Evolutionary conservation across 2,329 filamentous ascomycete species (phyloP), one percentile per base, ranked within the genome.

Genomic region (Trichoderma guizhouense): DNA sequence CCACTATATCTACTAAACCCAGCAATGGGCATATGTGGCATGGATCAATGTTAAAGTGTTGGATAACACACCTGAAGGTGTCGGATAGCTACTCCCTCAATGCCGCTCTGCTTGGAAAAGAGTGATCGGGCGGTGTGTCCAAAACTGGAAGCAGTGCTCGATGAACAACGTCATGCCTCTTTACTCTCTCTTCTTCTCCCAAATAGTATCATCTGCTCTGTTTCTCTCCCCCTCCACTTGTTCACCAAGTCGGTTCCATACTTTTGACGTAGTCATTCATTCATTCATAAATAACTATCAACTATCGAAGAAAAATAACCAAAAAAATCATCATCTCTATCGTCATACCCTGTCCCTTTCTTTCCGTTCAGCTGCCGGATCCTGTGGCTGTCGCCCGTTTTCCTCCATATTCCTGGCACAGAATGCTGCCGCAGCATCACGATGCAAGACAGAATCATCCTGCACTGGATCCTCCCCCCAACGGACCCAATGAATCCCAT

Each of bases 381-480:
- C 2, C 30, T 66, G n/a, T n/a, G n/a, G 39, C 39, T 18, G 28
- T 30, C 36, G 28, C 47, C 26, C 15, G 15, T 14, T 11, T 68
- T 68, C 66, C 43, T 71, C 43, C 60, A 21, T 72, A 74, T 66
- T 67, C 21, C 62, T 71, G 62, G 58, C 76, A 36, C 75, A 79
- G 64, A 55, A 82, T 82, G 80, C 73, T 74, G 66, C 74, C 77
- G 24, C 75, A 74, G 28, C 72, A 77, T 53, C 70, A 78, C 34
- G 74, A 71, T 67, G 79, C 79, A 66, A 79, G 79, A 64, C 75
- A 74, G 68, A 78, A 74, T 67, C 75, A 72, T 32, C 78, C 76
- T 24, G 72, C 74, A 24, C 68, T 78, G 24, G 76, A 76, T 24
- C 62, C 74, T 47, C 69, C 72, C 43, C 72, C 74, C 12, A 69